Evolutionary conservation across 1,139 yeast genomes (phyloP).

Genomic region (Zygoascus sp.): DNA sequence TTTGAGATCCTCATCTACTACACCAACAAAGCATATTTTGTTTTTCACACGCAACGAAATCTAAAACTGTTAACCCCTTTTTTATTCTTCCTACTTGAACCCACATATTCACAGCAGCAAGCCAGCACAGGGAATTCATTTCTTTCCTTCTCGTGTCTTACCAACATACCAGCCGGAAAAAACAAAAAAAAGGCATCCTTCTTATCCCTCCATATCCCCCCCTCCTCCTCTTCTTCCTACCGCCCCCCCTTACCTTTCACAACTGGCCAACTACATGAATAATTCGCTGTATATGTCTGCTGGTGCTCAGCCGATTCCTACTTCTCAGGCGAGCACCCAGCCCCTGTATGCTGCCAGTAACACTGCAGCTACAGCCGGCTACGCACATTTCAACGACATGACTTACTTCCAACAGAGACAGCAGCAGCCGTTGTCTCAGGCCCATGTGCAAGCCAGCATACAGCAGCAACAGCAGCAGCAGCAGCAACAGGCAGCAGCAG

Average conservation of each 20-base stretch:
- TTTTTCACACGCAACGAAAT: background rate
- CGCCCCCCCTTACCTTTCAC: background rate
- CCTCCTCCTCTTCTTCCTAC: no score
- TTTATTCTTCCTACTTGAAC: background rate
- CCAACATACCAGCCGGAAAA: no score
- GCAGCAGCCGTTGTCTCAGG: constrained; percentile 13
- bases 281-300: background rate
- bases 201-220: no score
- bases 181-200: no score
- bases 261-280: background rate
- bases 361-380: background rate
- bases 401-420: constrained; percentile 1
- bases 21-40: background rate
- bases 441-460: constrained; percentile 17
- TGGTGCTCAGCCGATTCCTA: background rate
- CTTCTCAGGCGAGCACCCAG: background rate
- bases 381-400: constrained; percentile 5
- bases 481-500: constrained; percentile 19
- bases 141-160: no score
- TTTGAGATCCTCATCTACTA: background rate
- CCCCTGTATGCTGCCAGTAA: background rate
- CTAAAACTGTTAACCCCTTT: background rate
- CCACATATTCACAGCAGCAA: background rate
- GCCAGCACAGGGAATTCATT: no score
- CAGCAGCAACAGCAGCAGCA: constrained; percentile 23